Base-by-base conservation (phyloP, 2,329 filamentous ascomycete genomes). In the Chaetomiaceae sp. region DNA sequence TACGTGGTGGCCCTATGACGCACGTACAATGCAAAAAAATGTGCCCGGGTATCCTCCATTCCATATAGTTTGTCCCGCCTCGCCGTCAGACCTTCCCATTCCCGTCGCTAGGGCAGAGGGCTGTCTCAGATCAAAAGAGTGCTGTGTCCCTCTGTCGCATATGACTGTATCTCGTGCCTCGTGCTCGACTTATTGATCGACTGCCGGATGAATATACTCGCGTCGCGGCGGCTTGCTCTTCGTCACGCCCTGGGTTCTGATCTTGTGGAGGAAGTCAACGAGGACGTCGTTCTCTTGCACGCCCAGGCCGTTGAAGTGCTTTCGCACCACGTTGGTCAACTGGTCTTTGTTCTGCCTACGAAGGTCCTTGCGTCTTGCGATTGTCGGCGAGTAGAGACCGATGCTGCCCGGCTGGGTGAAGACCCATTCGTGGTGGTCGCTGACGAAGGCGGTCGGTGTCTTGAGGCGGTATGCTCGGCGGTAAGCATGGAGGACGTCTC, bases 221-320 rank as follows among this genome's bases (percentile, higher is more conserved):
- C 43, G 47, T 43, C 55, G 57, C 17, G 66, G 66, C 37, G 62
- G 64, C 53, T 61, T 66, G 25, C 55, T 60, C 63, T 64, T 71
- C 69, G 60, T 56, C 2, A 70, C 58, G 17, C 79, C 78, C 55
- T 82, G 74, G 57, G 76, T 78, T 63, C 77, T 75, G 25, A 87
- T 77, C 63, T 83, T 86, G 73, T 89, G 87, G 55, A 90, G 74
- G 64, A 89, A 82, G 57, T 87, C 86, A 50, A 91, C 86, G 51
- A 93, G 86, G 58, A 90, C 84, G 61, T 93, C 88, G 64, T 85
- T 89, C 71, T 95, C 89, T 57, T 83, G 85, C 35, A 92, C 81
- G 14, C 85, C 86, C 58, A 87, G 76, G 30, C 81, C 82, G 64
- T 93, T 93, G 71, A 93, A 93, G 68, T 93, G 87, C 66, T 89